Evolutionary conservation across 495 filamentous ascomycete genomes (phyloP), one percentile per base, ranked within the genome.

Genomic region (Geoglossum glabrum): DNA sequence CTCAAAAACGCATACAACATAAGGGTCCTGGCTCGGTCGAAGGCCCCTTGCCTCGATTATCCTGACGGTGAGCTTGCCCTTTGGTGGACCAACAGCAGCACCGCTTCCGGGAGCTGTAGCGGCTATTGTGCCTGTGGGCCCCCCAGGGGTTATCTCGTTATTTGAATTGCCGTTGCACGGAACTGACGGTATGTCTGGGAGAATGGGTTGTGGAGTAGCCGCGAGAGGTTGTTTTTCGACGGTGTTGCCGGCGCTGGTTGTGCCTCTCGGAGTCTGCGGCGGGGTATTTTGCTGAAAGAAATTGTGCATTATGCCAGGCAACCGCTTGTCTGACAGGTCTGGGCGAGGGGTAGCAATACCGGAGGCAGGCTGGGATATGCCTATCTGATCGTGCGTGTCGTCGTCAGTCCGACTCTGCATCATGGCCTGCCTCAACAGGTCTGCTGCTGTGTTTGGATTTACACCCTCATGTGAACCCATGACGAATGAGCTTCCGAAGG

Each of bases 251-350:
- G 79, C 79, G 68, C 80, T 78, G 49, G 89, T 94, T 67, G 87
- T 78, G 50, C 89, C 81, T 67, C 89, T 81, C 57, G 87, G 90
- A 31, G 89, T 92, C 58, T 87, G 86, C 38, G 87, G 81, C 61
- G 87, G 84, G 60, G 85, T 90, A 73, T 84, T 94, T 89, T 96
- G 90, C 73, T 84, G 85, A 78, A 92, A 94, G 76, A 87, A 94
- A 75, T 82, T 89, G 67, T 77, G 73, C 76, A 87, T 81, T 69
- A 95, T 87, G 65, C 86, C 85, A 49, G 90, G 90, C 65, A 90
- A 74, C 67, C 89, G 84, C 69, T 92, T 94, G 72, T 96, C 90
- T 13, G 49, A 27, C 46, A 79, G 83, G 71, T 96, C 87, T 38
- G 89, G 90, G 62, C 86, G 85, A 38, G 90, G 90, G 40, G 90